Evolutionary conservation across 2,329 filamentous ascomycete species (phyloP), one percentile per base, ranked within the genome.

Genomic region (Cordyceps fumosorosea): DNA sequence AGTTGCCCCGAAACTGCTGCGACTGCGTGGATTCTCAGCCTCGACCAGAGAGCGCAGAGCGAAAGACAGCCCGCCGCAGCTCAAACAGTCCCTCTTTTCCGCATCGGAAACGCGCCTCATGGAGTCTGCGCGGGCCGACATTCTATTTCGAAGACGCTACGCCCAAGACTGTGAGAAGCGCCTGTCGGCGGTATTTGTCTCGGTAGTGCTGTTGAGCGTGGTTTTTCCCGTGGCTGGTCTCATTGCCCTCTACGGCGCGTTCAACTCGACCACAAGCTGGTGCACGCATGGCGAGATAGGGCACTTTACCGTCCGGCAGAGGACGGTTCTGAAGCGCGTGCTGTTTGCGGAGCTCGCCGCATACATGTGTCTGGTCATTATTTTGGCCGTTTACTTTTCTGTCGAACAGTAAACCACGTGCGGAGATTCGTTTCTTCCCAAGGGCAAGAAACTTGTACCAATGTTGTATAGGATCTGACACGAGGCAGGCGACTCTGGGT

Each of bases 261-360:
- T 83, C 52, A 75, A 81, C 65, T 70, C 72, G 0, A 75, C 75
- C 0, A 74, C 84, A 32, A 75, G 75, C 7, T 84, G 80, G 80
- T 77, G 75, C 58, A 81, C 80, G 0, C 69, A 73, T 2, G 81
- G 81, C 6, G 76, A 81, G 66, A 74, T 77, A 29, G 69, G 73
- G 24, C 67, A 67, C 10, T 69, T 82, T 26, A 77, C 71, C 5
- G 40, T 55, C 12, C 64, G 67, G 6, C 75, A 77, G 64, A 68
- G 72, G 2, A 64, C 62, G 3, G 66, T 66, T 4, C 64, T 77
- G 14, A 72, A 69, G 53, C 68, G 70, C 29, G 76, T 80, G 66
- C 70, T 82, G 11, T 57, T 76, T 11, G 65, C 68, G 2, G 71
- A 78, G 62, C 69, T 69, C 10, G 63, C 77, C 5, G 14, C 73